Base-by-base conservation (phyloP, 768 basidiomycete genomes). In the Lentinula sp. region DNA sequence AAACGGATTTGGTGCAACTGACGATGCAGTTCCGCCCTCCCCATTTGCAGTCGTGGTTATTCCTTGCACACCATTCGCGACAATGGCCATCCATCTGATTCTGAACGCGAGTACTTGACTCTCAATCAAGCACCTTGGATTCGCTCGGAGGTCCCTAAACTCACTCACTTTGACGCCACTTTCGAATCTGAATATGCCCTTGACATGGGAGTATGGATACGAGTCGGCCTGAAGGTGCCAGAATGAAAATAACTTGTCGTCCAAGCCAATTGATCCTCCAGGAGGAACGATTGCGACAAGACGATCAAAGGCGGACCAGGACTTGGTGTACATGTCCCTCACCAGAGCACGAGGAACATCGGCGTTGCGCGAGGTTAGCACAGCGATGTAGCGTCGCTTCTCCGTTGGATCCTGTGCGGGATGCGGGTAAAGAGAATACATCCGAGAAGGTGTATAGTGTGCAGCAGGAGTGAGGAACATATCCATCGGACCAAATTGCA, bases 241-340 rank as follows among this genome's bases (percentile, higher is more conserved):
- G 78, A 93, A 94, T 61, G 88, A 88, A 73, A 94, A 94, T 1
- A 94, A 82, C 69, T 95, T 95, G 76, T 94, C 91, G 67, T 94
- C 93, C 56, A 94, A 84, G n/a, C 92, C 92, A 60, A 93, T 93
- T 0, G 89, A 91, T 6, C 92, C 92, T 9, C 91, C 92, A 0
- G 91, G 91, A n/a, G 92, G 91, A 0, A 94, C 91, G 62, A 94
- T 91, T 4, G 89, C 88, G 16, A 94, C 88, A 5, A 95, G 81
- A 9, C 92, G 84, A 70, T 93, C 91, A 66, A 95, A 93, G 1
- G 91, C 91, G 69, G 89, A 91, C 92, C 93, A 94, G 64, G 89
- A 91, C 73, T 94, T 94, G 28, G 91, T 93, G 69, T 94, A 94
- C 88, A 92, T 89, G 65, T 93, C 91, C 60, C 91, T 84, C 50